Percentiles rank a stretch among this genome's conserved stretches.
Conservation (phyloP, 108 stramenopile species). For the Craspedostauros australis region DNA sequence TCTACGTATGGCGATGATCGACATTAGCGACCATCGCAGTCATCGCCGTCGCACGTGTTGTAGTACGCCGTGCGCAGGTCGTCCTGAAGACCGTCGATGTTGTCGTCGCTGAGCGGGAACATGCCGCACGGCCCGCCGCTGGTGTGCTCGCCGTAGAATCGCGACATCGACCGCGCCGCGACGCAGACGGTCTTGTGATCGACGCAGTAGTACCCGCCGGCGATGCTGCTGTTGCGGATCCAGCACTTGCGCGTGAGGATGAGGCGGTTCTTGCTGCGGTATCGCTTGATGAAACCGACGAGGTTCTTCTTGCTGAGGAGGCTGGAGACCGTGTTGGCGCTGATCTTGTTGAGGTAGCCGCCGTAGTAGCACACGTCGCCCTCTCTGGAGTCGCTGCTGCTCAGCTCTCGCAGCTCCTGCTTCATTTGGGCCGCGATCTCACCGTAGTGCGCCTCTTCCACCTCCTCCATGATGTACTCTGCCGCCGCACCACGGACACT, state of each 20-base stretch:
- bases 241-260: neutral
- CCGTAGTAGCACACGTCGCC: no score
- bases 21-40: neutral
- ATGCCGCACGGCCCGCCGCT: neutral
- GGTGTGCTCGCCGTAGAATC: neutral
- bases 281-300: neutral
- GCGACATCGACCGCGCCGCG: neutral
- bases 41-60: neutral
- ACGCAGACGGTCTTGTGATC: neutral
- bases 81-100: neutral
- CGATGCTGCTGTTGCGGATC: neutral
- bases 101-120: neutral
- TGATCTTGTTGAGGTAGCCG: no score
- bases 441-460: no score
- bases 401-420: no score
- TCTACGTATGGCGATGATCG: no score
- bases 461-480: no score
- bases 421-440: no score
- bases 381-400: no score
- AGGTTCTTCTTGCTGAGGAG: neutral
- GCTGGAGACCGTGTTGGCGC: no score
- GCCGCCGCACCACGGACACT: no score
- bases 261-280: neutral
- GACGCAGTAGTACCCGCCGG: neutral
- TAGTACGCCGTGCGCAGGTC: neutral